Evolutionary conservation across 148 eudicot species (phyloP).

Genomic region (Suaeda aralocaspica): DNA sequence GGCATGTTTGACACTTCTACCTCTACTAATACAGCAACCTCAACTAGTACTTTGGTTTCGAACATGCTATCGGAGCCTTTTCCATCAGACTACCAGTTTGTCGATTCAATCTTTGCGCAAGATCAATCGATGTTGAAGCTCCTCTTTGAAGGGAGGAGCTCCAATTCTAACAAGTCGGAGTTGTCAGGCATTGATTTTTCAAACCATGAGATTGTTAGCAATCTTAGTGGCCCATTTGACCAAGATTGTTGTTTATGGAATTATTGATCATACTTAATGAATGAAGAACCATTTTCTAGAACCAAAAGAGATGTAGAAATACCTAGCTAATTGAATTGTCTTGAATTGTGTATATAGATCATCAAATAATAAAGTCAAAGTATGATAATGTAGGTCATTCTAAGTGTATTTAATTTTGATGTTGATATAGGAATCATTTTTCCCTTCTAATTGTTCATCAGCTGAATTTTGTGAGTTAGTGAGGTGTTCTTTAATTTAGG

Average conservation of each 20-base stretch:
- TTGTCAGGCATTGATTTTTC: conserved; percentile 26
- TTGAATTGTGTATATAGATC: not conserved
- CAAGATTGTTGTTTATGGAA: conserved; percentile 47
- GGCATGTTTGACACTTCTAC: not conserved
- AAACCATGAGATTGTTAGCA: conserved; percentile 27
- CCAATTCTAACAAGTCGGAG: conserved; percentile 16
- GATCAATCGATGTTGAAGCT: conserved; percentile 45
- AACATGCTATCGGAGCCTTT: conserved; percentile 21
- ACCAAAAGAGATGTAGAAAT: not conserved
- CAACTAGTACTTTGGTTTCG: not conserved
- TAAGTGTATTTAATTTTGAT: not conserved
- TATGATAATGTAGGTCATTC: not conserved
- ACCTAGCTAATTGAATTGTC: not conserved
- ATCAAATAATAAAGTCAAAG: not conserved
- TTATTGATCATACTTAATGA: conserved; percentile 22
- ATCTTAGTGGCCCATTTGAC: conserved; percentile 37
- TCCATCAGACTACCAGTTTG: conserved; percentile 15
- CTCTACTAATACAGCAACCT: not conserved
- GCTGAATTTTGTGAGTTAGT: too few species aligned
- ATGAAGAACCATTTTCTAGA: not conserved
- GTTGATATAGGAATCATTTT: not conserved
- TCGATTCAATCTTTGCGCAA: conserved; percentile 32
- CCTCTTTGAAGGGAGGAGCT: conserved; percentile 36
- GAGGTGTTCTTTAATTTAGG: too few species aligned
- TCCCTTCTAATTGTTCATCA: too few species aligned